A percentile compares a stretch with the other conserved stretches of the same genome.
Conservation (phyloP, 2,329 filamentous ascomycete species). For the Biscogniauxia marginata region DNA sequence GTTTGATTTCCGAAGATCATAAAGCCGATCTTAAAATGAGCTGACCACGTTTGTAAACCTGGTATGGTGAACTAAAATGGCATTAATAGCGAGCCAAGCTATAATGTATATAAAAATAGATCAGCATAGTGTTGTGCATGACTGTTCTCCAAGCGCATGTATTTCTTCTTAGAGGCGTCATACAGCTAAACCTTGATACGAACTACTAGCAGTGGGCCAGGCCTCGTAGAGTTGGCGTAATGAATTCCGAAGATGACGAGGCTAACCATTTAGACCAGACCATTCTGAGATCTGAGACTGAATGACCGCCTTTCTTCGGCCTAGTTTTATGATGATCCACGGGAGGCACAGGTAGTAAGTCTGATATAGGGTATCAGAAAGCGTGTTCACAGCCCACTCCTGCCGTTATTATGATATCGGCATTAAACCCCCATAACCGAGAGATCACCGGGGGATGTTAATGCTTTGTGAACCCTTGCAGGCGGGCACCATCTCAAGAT, state of each 20-base stretch:
- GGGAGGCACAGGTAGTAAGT: not conserved
- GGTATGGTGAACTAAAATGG: not conserved
- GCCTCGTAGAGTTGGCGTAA: not conserved
- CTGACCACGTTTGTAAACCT: not conserved
- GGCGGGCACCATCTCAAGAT: not conserved
- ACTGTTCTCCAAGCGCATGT: not conserved
- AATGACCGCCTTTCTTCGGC: not conserved
- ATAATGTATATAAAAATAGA: not conserved
- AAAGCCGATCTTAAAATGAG: not conserved
- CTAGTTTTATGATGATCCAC: not conserved
- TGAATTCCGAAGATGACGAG: not conserved
- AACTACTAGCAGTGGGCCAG: not conserved
- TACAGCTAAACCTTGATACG: not conserved
- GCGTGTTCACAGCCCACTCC: not conserved
- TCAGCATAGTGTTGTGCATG: not conserved
- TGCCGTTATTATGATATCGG: not conserved
- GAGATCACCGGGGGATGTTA: not conserved
- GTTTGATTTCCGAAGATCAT: not conserved
- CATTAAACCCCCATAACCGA: not conserved
- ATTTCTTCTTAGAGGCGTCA: not conserved
- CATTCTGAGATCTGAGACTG: not conserved
- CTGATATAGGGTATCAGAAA: not conserved
- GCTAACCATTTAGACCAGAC: not conserved
- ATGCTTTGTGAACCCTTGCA: not conserved
- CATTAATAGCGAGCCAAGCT: not conserved